A percentile compares a stretch with the other conserved stretches of the same genome.
phyloP scores from a whole-genome alignment of 129 eudicot species.

The Pulicaria dysenterica region DNA sequence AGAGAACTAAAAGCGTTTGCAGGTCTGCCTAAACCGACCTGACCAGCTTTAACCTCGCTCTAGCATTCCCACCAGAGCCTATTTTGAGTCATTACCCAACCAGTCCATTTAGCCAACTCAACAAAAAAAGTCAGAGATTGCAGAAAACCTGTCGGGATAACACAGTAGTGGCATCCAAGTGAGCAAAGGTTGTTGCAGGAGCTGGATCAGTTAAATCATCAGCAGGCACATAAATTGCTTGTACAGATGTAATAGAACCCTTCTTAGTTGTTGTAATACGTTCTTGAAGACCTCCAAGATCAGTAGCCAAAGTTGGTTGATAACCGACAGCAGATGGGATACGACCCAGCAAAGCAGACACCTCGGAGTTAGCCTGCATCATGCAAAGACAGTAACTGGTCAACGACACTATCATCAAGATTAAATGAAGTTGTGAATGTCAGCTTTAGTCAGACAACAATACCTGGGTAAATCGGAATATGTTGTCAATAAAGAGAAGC shows the following conservation, averaged over 20 bases:
- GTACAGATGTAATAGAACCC: conserved; percentile 52
- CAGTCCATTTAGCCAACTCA: neutral
- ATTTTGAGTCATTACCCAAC: neutral
- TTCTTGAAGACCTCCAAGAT: conserved; percentile 52
- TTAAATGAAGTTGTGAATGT: neutral
- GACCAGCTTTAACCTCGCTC: neutral
- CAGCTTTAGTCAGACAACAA: neutral
- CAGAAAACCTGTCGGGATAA: conserved; percentile 38
- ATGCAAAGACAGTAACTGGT: neutral
- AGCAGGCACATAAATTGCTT: conserved; percentile 52
- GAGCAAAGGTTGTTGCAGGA: conserved; percentile 55
- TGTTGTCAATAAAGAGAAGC: conserved; percentile 93
- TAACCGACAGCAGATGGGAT: conserved; percentile 59
- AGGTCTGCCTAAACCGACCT: neutral
- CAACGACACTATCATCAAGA: neutral
- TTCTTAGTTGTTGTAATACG: conserved; percentile 55
- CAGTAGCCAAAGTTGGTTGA: conserved; percentile 48
- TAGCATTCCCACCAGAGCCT: neutral
- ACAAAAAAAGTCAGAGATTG: neutral
- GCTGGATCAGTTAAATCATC: conserved; percentile 54
- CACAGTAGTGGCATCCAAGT: conserved; percentile 50
- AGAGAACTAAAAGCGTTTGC: neutral
- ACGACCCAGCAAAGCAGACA: conserved; percentile 54
- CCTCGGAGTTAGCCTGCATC: conserved; percentile 48
- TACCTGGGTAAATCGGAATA: conserved; percentile 59